These are phyloP conservation scores for Hypoxylon perforatum DNA, from an alignment of 495 filamentous ascomycete genomes.

Conservation along the genomic window DNA sequence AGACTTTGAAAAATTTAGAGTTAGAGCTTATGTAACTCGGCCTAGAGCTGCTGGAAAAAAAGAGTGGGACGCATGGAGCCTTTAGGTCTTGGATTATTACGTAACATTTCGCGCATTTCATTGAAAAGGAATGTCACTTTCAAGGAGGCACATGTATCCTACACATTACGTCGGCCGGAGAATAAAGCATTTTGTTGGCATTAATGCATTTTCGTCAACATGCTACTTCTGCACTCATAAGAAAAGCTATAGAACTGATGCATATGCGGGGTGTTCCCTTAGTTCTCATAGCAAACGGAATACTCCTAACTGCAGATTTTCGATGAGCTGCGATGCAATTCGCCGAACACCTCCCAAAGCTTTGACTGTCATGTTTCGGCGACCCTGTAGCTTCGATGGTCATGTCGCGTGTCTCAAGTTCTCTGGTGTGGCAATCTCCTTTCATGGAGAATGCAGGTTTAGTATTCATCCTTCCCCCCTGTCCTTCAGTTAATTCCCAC, in stretches of 20 bases:
- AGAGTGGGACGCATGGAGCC: too few species aligned
- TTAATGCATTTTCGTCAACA: conserved; percentile 36
- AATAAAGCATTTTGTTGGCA: conserved; percentile 2
- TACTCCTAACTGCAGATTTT: conserved; percentile 17
- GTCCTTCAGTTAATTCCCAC: conserved; percentile 17
- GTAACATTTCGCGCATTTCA: too few species aligned
- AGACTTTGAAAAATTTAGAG: conserved; percentile 17
- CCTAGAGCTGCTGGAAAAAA: neutral
- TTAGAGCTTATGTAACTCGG: neutral
- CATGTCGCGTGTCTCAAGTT: conserved; percentile 34
- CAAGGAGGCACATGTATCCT: too few species aligned
- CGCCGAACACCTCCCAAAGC: conserved; percentile 8
- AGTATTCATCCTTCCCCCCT: conserved; percentile 6
- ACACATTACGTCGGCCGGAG: too few species aligned
- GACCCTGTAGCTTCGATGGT: conserved; percentile 15
- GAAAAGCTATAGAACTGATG: conserved; percentile 35
- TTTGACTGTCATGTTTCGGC: conserved; percentile 13
- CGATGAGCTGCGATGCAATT: conserved; percentile 21
- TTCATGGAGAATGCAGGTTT: conserved; percentile 17
- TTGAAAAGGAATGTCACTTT: too few species aligned
- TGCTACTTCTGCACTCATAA: conserved; percentile 36
- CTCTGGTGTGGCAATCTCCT: conserved; percentile 24
- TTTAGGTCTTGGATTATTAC: too few species aligned
- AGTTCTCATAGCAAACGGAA: conserved; percentile 31
- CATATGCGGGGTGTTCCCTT: conserved; percentile 22